Evolutionary conservation across 352 stramenopile species (phyloP).

Genomic region (Globisporangium orthogonon): DNA sequence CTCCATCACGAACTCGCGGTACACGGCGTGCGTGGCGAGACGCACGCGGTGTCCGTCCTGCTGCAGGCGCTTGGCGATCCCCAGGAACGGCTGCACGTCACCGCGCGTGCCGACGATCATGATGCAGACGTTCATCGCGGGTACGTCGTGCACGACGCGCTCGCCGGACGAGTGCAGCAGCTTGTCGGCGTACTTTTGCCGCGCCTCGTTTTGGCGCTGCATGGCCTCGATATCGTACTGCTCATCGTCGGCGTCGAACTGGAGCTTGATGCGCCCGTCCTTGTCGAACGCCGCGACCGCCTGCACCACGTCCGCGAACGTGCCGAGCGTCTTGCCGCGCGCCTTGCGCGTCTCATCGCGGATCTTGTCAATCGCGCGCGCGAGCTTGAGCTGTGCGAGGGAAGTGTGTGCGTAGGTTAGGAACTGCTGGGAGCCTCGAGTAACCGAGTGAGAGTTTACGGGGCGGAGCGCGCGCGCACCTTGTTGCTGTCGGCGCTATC

Average conservation of each 20-base stretch:
- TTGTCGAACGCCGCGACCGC: constrained; percentile 10
- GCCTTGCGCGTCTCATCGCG: constrained; percentile 6
- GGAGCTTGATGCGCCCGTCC: constrained; percentile 27
- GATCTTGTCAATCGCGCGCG: constrained; percentile 8
- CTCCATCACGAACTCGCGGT: constrained; percentile 75
- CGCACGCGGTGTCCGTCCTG: constrained; percentile 87
- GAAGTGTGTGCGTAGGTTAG: background rate
- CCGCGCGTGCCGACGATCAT: constrained; percentile 86
- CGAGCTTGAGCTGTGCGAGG: constrained; percentile 6
- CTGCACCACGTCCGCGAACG: constrained; percentile 14
- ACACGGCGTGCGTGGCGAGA: constrained; percentile 87
- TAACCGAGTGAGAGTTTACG: no score
- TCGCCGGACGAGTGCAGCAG: constrained; percentile 4
- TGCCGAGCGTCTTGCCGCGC: constrained; percentile 6
- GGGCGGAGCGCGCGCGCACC: no score
- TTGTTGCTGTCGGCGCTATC: no score
- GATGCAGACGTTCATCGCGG: constrained; percentile 74
- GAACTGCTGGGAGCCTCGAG: no score
- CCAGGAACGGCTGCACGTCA: constrained; percentile 86
- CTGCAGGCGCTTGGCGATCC: constrained; percentile 81
- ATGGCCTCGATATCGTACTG: constrained; percentile 17
- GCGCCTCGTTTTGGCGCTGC: constrained; percentile 7
- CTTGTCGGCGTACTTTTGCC: constrained; percentile 8
- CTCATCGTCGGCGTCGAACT: constrained; percentile 32
- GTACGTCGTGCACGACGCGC: constrained; percentile 6